Base-by-base conservation (phyloP, 2,329 filamentous ascomycete genomes). In the Aureobasidium vineae region DNA sequence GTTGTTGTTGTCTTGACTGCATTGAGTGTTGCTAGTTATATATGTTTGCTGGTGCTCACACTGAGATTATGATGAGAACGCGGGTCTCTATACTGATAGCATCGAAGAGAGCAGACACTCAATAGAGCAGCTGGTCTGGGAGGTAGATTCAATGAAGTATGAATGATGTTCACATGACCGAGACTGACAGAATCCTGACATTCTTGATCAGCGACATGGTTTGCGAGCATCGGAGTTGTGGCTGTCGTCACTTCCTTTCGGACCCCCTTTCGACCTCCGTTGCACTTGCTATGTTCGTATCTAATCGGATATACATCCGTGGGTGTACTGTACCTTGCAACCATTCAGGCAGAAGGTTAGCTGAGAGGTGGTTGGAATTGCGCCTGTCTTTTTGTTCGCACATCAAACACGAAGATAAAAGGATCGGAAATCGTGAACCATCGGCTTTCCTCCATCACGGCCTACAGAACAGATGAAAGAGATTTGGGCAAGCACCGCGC, bases 1-100 rank as follows among this genome's bases (percentile, higher is more conserved):
- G 85, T 87, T 8, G 86, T 89, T 3, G 79, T 87, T 52, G 81
- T 86, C 33, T 74, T 89, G 75, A 88, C 86, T 16, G 84, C 82
- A 28, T 74, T 89, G 73, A 88, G 85, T 72, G 76, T 88, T 19
- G 85, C 84, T 15, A 86, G 86, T 31, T 89, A 88, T 73, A 78
- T 83, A 31, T 85, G 80, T 67, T 77, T 89, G 71, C 79, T 89
- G 68, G 83, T 83, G 36, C 77, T 89, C 72, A 88, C 85, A 4
- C 70, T 88, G 71, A 80, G 79, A 68, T 75, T 87, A 33, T 70
- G 41, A 57, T 43, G 50, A 40, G 21, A 28, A 36, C 15, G 50
- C 10, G 33, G 31, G 10, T 13, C 11, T 36, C 33, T 10, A 36
- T 13, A 36, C 10, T 36, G 33, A 11, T 36, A 10, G 33, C 33